These are phyloP conservation scores for Penicillium sp. DNA, from an alignment of 2,329 filamentous ascomycete genomes.

Conservation along the genomic window DNA sequence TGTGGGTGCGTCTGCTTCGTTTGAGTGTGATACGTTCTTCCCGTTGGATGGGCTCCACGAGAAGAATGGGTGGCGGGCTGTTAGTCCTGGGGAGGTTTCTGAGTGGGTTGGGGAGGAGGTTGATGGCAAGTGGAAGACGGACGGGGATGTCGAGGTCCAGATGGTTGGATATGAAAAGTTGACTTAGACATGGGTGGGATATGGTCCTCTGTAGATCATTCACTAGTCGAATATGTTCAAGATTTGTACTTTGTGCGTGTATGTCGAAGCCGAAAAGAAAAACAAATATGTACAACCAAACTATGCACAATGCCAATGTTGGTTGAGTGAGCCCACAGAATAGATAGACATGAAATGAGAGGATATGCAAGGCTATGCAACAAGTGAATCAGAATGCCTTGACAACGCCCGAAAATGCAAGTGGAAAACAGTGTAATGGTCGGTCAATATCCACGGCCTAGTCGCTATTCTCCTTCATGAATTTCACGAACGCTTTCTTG, in stretches of 20 bases:
- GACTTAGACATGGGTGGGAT: conserved; percentile 4
- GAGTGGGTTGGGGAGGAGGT: conserved; percentile 46
- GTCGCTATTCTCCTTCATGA: conserved; percentile 75
- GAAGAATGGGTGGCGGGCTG: conserved; percentile 34
- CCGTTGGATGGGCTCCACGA: conserved; percentile 37
- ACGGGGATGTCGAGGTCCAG: conserved; percentile 50
- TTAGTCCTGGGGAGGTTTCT: conserved; percentile 33
- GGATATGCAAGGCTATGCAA: conserved; percentile 20
- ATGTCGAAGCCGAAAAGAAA: neutral
- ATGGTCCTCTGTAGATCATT: neutral
- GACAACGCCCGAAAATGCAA: conserved; percentile 3
- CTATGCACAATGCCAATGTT: neutral
- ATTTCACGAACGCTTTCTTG: conserved; percentile 96
- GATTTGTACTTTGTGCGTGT: neutral
- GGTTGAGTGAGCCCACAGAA: neutral
- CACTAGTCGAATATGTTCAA: neutral
- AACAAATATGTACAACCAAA: neutral
- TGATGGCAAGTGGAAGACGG: conserved; percentile 44
- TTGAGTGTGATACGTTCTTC: conserved; percentile 51
- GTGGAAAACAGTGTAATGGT: conserved; percentile 3
- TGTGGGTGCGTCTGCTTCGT: conserved; percentile 27
- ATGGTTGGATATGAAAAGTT: conserved; percentile 46
- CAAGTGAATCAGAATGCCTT: conserved; percentile 1
- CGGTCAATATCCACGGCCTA: conserved; percentile 34
- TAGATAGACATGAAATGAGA: conserved; percentile 1